phyloP scores from a whole-genome alignment of 2,329 filamentous ascomycete genomes.

The Colletotrichum costaricense region DNA sequence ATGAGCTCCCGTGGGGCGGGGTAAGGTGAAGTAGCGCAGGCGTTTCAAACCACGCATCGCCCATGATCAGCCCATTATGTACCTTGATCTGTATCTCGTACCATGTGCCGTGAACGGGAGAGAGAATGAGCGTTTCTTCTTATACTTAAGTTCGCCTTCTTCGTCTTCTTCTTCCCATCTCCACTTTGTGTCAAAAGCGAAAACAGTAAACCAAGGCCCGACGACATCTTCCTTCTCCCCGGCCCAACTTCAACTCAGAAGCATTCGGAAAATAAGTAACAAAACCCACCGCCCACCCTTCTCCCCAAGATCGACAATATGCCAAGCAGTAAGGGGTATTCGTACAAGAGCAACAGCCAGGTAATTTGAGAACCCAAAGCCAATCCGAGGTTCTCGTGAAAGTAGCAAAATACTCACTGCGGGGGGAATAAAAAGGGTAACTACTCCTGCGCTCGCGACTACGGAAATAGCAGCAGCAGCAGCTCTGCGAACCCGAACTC shows the following conservation, averaged over 20 bases:
- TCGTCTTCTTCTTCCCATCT: constrained; percentile 9
- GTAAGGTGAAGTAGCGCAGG: constrained; percentile 12
- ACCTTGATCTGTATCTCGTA: background rate
- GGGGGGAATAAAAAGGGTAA: constrained; percentile 63
- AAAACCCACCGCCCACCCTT: background rate
- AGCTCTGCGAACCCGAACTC: constrained; percentile 65
- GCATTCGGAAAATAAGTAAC: background rate
- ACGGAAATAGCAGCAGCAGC: constrained; percentile 63
- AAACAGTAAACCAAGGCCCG: background rate
- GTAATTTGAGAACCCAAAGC: constrained; percentile 49
- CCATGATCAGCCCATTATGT: constrained; percentile 25
- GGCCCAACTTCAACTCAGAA: background rate
- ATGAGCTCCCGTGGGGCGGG: constrained; percentile 17
- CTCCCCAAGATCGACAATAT: constrained; percentile 26
- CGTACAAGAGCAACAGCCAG: constrained; percentile 67
- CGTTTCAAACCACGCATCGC: constrained; percentile 30
- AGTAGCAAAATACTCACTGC: background rate
- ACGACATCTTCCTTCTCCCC: background rate
- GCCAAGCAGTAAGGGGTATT: constrained; percentile 45
- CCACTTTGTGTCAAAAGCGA: background rate
- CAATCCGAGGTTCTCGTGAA: background rate
- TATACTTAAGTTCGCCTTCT: constrained; percentile 6
- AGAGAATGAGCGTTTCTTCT: background rate
- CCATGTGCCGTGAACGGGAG: background rate
- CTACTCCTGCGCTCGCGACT: constrained; percentile 73